Evolutionary conservation across 805 yeast genomes (phyloP), one percentile per base, ranked within the genome.

Genomic region (Barnettozyma vustinii): DNA sequence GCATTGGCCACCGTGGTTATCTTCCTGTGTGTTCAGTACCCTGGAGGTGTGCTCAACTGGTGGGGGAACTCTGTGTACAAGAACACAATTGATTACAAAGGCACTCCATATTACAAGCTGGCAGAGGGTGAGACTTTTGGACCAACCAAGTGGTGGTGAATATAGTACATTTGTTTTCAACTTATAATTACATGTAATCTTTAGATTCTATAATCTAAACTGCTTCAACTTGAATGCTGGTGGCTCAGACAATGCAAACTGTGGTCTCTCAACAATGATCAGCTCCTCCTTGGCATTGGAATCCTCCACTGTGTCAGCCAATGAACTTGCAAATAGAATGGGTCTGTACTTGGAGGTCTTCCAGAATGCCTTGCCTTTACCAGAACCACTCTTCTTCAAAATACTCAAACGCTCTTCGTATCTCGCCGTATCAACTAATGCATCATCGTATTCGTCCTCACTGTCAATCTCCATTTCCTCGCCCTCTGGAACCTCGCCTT

Each of bases 181-280:
- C 16, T 30, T 23, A 39, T 23, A 21, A 20, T 39, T 21, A 21
- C 27, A 37, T 37, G 10, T 26, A 13, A 23, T 21, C 20, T 15
- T 12, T 6, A 9, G n/a, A 16, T 16, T 7, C 35, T 66, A 77
- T 49, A 80, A 68, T 55, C 69, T 72, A 50, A 80, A 70, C 61
- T 80, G 80, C 49, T 81, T 76, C 53, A 80, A 65, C 53, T 79
- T 76, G 66, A 84, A 86, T 45, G 92, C 90, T 40, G 86, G 79
- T 19, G 81, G 71, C 47, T 76, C 66, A 26, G 81, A 75, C 50
- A 77, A 68, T 41, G 81, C 75, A 57, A 74, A 76, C 45, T 77
- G 68, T 5, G 94, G 92, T 64, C 90, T 76, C 64, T 91, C 97
- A 37, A 89, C 78, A 26, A 91, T 79, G 4, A 87, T 73, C 45